Evolutionary conservation across 2,329 filamentous ascomycete species (phyloP).

Genomic region (Neofusicoccum parvum): DNA sequence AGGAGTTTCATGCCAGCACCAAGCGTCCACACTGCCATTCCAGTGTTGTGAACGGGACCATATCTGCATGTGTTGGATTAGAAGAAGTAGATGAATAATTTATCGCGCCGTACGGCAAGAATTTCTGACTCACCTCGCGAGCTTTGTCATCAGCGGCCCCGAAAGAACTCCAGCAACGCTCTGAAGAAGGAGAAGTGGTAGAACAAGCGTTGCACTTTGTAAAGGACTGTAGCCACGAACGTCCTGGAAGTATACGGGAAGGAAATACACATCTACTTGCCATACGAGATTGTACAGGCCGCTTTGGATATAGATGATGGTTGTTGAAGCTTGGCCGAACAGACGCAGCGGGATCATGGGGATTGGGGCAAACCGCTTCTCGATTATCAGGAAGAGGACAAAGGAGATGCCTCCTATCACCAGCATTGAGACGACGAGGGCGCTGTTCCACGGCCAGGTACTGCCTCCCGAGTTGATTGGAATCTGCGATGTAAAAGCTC

Average conservation of each 20-base stretch:
- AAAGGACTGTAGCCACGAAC: slow-evolving; percentile 28
- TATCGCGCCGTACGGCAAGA: too few species aligned
- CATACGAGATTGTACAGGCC: background rate
- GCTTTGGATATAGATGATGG: background rate
- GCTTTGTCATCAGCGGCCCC: slow-evolving; percentile 27
- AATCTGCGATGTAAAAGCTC: too few species aligned
- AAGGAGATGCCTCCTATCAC: background rate
- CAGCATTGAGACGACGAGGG: background rate
- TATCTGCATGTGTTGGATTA: background rate
- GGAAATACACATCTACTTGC: slow-evolving; percentile 31
- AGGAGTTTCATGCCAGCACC: slow-evolving; percentile 31
- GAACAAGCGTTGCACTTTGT: slow-evolving; percentile 28
- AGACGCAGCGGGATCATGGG: slow-evolving; percentile 2
- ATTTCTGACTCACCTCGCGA: slow-evolving; percentile 25
- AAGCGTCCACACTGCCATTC: slow-evolving; percentile 29
- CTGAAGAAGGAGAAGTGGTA: slow-evolving; percentile 30
- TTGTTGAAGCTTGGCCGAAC: background rate
- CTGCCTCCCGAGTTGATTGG: too few species aligned
- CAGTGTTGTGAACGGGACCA: slow-evolving; percentile 27
- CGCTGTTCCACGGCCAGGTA: slow-evolving; percentile 3
- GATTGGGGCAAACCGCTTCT: background rate
- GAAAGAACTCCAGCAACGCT: slow-evolving; percentile 25
- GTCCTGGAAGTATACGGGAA: slow-evolving; percentile 46
- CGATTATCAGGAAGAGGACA: background rate
- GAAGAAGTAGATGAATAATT: too few species aligned